Conservation (phyloP, 495 filamentous ascomycete species). For the Talaromyces trachyspermus region DNA sequence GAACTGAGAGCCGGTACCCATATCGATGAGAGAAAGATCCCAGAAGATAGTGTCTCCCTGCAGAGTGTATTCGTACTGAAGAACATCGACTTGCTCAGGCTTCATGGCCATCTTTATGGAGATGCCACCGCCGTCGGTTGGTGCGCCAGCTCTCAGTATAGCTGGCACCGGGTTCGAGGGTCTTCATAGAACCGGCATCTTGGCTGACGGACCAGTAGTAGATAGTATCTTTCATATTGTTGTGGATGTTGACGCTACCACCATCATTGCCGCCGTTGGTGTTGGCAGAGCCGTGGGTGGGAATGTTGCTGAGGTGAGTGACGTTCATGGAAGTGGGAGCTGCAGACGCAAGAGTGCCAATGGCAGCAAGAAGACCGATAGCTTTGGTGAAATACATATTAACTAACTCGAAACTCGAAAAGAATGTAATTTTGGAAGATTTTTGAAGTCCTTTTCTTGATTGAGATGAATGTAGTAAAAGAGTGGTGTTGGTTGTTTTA, state of each 20-base stretch:
- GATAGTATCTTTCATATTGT: conserved; percentile 29
- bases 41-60: conserved; percentile 32
- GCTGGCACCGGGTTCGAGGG: conserved; percentile 23
- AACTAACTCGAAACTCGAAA: conserved; percentile 20
- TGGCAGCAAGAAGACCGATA: conserved; percentile 29
- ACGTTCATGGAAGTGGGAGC: conserved; percentile 16
- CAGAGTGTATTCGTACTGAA: conserved; percentile 43
- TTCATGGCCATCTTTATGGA: conserved; percentile 40
- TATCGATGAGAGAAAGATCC: conserved; percentile 41
- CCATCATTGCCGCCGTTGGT: background rate
- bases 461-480: too few relatives aligned
- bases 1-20: conserved; percentile 30
- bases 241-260: conserved; percentile 26
- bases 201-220: conserved; percentile 39
- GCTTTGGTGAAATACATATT: conserved; percentile 41
- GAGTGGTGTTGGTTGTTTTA: background rate
- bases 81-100: conserved; percentile 25
- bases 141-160: conserved; percentile 27
- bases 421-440: conserved; percentile 1
- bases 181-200: conserved; percentile 26
- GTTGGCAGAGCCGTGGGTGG: background rate
- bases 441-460: too few relatives aligned
- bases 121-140: conserved; percentile 40
- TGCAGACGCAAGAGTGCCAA: conserved; percentile 31
- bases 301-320: conserved; percentile 9